Evolutionary conservation across 805 yeast genomes (phyloP), one percentile per base, ranked within the genome.

Genomic region (Schwanniomyces sp.): DNA sequence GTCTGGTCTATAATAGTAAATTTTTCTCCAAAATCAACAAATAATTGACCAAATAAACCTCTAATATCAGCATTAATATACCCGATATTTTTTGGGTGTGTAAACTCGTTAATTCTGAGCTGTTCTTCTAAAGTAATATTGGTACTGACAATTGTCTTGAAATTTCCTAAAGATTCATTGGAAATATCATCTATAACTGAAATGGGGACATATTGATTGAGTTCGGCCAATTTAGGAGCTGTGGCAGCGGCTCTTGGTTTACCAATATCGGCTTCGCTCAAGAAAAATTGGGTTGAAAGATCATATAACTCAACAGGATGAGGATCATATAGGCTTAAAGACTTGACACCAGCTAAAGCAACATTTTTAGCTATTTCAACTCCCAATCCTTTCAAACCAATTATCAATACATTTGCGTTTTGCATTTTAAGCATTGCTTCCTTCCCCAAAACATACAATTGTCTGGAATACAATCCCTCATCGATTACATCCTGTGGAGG

Each of bases 381-480:
- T 61, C 99, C 99, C 41, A 94, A 74, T 41, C 99, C 99, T 63
- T 83, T 85, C 47, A 92, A 74, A 3, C 99, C 99, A 52, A 91
- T 81, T 41, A 94, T 78, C 43, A 94, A 79, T n/a, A 94, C 97
- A 58, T 88, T 90, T 24, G 98, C 91, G 55, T 81, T 78, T 60
- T 91, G 96, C 97, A 94, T 88, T 67, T 90, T 88, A 58, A 91
- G 75, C 99, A 94, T 94, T 44, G 99, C 99, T 55, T 94, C 99
- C 60, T 89, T 91, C 52, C 99, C 99, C 54, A 94, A 72, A 44
- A 94, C 99, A 60, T 92, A 90, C 68, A 94, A 81, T 73, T 94
- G 99, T 67, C 99, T 89, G 34, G 98, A 91, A 78, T 94, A 94
- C 56, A 94, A 79, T 49, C 95, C 79, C 76, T 94, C 99, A 66